Percentiles rank a stretch among this genome's conserved stretches.
These are phyloP conservation scores for Wickerhamiella sorbophila DNA, from an alignment of 805 yeast species.

Conservation along the genomic window DNA sequence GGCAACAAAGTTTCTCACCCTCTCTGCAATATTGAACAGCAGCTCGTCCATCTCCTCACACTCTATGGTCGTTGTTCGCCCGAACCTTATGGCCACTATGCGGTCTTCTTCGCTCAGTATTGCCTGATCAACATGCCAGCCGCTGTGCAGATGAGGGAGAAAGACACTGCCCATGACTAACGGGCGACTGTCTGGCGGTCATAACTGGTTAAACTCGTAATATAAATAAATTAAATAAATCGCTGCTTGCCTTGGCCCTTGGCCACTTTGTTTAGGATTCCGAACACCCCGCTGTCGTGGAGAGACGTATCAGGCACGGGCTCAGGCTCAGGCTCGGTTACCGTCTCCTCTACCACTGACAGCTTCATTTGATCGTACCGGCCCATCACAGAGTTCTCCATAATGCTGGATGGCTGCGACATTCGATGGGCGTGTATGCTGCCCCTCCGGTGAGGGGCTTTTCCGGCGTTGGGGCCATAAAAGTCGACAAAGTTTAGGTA, in stretches of 20 bases:
- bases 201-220: not conserved
- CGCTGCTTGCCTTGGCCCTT: constrained; percentile 23
- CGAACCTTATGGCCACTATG: constrained; percentile 78
- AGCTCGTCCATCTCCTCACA: constrained; percentile 88
- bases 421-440: not conserved
- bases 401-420: constrained; percentile 1
- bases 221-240: too few species aligned
- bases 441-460: constrained; percentile 1
- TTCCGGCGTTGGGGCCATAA: constrained; percentile 33
- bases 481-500: constrained; percentile 78
- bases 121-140: constrained; percentile 98
- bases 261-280: constrained; percentile 69
- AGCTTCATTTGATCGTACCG: constrained; percentile 17
- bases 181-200: not conserved
- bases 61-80: constrained; percentile 56
- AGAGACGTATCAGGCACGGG: constrained; percentile 23
- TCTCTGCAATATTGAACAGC: constrained; percentile 63
- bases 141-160: constrained; percentile 64
- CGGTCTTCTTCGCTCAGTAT: constrained; percentile 77
- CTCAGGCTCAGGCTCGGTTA: constrained; percentile 27
- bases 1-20: constrained; percentile 75
- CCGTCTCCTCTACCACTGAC: constrained; percentile 11
- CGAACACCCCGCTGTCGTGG: constrained; percentile 45
- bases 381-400: constrained; percentile 24
- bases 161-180: constrained; percentile 60